These are phyloP conservation scores for Asterionellopsis glacialis DNA, from an alignment of 108 stramenopile species.

Conservation along the genomic window DNA sequence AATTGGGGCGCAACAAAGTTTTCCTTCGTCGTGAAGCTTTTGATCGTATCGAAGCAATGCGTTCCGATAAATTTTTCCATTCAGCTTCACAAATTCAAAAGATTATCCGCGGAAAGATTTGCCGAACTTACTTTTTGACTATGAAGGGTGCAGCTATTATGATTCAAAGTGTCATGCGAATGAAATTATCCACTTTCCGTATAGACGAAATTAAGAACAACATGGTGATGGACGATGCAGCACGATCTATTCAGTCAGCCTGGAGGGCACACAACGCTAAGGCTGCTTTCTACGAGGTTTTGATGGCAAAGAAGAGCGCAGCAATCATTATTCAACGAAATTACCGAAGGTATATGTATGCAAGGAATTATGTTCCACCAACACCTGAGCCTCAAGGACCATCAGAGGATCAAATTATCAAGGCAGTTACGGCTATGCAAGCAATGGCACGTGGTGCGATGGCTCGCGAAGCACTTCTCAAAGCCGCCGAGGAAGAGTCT, in stretches of 20 bases:
- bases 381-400: conserved; percentile 9
- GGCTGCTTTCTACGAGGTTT: conserved; percentile 48
- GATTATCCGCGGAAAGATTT: conserved; percentile 54
- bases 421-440: conserved; percentile 35
- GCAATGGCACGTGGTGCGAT: conserved; percentile 35
- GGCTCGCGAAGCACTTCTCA: conserved; percentile 10
- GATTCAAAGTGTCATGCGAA: conserved; percentile 71
- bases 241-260: conserved; percentile 40
- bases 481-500: conserved; percentile 2
- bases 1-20: conserved; percentile 87
- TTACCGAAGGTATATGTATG: background rate
- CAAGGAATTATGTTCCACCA: too few species aligned
- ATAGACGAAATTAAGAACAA: background rate
- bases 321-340: conserved; percentile 42
- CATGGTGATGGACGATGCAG: conserved; percentile 25
- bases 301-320: conserved; percentile 29
- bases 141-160: conserved; percentile 56
- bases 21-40: conserved; percentile 88
- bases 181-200: conserved; percentile 22
- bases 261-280: conserved; percentile 49
- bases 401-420: conserved; percentile 34
- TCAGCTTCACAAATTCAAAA: conserved; percentile 66
- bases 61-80: conserved; percentile 61
- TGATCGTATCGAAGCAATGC: conserved; percentile 76
- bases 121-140: conserved; percentile 34